Base-by-base conservation (phyloP, 1,139 yeast species). In the Pichia sp. region DNA sequence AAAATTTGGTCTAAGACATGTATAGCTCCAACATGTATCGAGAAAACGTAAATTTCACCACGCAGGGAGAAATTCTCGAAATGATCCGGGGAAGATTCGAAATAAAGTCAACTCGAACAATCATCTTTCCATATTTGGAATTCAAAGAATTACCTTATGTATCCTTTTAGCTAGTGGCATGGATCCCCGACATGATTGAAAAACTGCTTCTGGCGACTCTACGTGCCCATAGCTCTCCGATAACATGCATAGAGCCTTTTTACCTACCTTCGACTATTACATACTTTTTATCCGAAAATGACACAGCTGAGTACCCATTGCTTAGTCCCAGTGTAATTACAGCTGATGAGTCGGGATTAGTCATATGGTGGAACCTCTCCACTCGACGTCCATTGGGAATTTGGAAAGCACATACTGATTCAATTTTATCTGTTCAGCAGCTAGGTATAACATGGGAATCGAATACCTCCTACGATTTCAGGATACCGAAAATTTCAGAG, bases 291-390 rank as follows among this genome's bases (percentile, higher is more conserved):
- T 39, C 23, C 22, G 25, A 39, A 2, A 34, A 22, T n/a, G 25
- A 4, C 3, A 8, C 21, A 18, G 12, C 25, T 10, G 42, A 49
- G 18, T 30, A 42, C 12, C 39, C 47, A 3, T 18, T 54, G n/a
- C 47, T 54, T 7, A 47, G 37, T 39, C 64, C 68, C 9, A 62
- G 64, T 1, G 34, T 65, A 23, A 42, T 64, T 8, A 56, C 65
- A 9, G 58, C 61, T 21, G 85, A 80, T 62, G 73, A 74, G 23
- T 61, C 69, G 0, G 87, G 87, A 0, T 66, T 71, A 64, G 59
- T 79, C 1, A 70, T 75, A 1, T 67, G 80, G 66, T 82, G 86
- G 87, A 74, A 79, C 57, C 49, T 81, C 2, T 48, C 62, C 2
- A 70, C 72, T 0, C 67, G 74, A 51, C 60, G 84, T 47, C 78